Evolutionary conservation across 495 filamentous ascomycete species (phyloP).

Genomic region (Aspergillus carlsbadensis): DNA sequence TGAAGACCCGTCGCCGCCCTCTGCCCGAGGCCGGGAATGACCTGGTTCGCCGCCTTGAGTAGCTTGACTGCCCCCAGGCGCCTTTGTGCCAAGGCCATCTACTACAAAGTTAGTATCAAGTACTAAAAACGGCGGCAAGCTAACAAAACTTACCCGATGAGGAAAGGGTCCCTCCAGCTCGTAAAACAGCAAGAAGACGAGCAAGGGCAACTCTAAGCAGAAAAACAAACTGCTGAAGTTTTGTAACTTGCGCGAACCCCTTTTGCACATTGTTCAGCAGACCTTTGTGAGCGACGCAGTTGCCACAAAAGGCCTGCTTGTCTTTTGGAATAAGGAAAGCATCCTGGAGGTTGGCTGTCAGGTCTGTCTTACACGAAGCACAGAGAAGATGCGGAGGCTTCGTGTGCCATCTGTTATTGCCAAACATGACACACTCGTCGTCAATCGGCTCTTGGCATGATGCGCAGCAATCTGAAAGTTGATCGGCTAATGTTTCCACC

Average conservation of each 20-base stretch:
- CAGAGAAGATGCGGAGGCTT: constrained; percentile 70
- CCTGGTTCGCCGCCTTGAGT: constrained; percentile 43
- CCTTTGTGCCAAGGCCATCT: constrained; percentile 73
- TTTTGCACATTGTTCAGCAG: constrained; percentile 47
- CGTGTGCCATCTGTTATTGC: constrained; percentile 78
- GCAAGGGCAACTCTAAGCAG: constrained; percentile 89
- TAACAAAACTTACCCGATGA: constrained; percentile 57
- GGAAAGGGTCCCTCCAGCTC: constrained; percentile 71
- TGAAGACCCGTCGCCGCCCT: constrained; percentile 65
- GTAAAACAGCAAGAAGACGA: constrained; percentile 80
- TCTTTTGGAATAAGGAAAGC: constrained; percentile 65
- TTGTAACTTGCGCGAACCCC: constrained; percentile 66
- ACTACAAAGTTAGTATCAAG: constrained; percentile 14
- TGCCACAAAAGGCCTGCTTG: constrained; percentile 64
- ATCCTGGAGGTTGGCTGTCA: constrained; percentile 61
- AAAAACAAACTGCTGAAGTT: constrained; percentile 92
- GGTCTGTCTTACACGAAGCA: constrained; percentile 67
- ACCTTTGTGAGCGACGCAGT: constrained; percentile 55
- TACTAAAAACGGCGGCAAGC: not conserved
- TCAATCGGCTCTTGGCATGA: constrained; percentile 85
- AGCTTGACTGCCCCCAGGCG: constrained; percentile 62
- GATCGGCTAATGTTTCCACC: constrained; percentile 69
- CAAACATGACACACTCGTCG: constrained; percentile 77
- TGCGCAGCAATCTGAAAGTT: constrained; percentile 77
- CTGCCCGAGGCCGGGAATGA: constrained; percentile 69